These are phyloP conservation scores for Thyridium curvatum DNA, from an alignment of 2,329 filamentous ascomycete species.

Conservation along the genomic window DNA sequence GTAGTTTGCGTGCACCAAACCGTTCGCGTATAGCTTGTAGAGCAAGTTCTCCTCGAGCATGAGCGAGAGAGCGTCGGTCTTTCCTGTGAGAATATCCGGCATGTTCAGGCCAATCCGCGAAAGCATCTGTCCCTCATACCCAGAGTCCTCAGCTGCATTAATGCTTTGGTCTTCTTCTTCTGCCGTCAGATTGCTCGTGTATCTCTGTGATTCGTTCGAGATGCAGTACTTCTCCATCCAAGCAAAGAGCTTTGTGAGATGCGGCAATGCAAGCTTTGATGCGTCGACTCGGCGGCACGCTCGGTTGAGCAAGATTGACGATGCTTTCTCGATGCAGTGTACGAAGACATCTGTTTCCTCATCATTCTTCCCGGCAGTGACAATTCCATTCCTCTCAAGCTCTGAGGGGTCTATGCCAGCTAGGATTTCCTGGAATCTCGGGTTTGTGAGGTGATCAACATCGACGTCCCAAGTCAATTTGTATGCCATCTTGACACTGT, in stretches of 20 bases:
- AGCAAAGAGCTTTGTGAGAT: neutral
- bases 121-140: constrained; percentile 4
- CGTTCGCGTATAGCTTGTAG: constrained; percentile 19
- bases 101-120: constrained; percentile 4
- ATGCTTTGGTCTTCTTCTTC: neutral
- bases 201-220: neutral
- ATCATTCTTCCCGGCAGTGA: neutral
- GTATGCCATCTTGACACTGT: constrained; percentile 1
- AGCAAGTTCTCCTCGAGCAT: constrained; percentile 25
- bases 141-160: neutral
- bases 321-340: constrained; percentile 10
- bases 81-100: constrained; percentile 1
- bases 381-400: neutral
- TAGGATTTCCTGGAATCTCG: neutral
- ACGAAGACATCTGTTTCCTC: constrained; percentile 1
- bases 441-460: neutral
- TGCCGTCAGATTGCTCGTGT: neutral
- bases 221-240: neutral
- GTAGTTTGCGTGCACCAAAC: constrained; percentile 14
- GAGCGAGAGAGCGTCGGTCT: constrained; percentile 17
- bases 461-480: neutral
- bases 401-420: neutral
- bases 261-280: neutral
- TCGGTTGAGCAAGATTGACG: neutral
- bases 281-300: neutral